A percentile compares a stretch with the other conserved stretches of the same genome.
These are phyloP conservation scores for Leccinum incarnatum DNA, from an alignment of 768 basidiomycete genomes.

Conservation along the genomic window DNA sequence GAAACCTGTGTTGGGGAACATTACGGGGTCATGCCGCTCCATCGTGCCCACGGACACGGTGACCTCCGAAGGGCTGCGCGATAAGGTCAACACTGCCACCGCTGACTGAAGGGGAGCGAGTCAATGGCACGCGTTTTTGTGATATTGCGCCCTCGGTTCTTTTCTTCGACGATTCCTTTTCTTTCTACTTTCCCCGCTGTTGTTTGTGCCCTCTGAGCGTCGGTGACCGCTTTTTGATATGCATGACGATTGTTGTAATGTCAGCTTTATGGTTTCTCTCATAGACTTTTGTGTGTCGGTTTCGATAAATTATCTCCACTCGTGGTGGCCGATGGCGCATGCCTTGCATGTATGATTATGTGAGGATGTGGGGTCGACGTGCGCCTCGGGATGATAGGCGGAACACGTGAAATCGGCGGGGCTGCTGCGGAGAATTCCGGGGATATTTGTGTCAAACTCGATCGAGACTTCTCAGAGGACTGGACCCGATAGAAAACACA, in stretches of 20 bases:
- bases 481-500: too few species aligned
- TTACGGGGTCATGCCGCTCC: constrained; percentile 43
- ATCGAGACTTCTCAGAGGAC: too few species aligned
- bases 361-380: not conserved
- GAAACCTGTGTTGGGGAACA: constrained; percentile 75
- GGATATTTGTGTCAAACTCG: too few species aligned
- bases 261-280: constrained; percentile 17
- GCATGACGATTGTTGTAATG: constrained; percentile 22
- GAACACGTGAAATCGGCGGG: constrained; percentile 1
- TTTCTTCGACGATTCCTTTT: not conserved
- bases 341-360: not conserved
- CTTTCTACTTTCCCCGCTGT: not conserved
- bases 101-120: constrained; percentile 27
- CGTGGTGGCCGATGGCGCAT: not conserved
- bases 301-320: constrained; percentile 7
- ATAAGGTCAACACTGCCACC: constrained; percentile 40
- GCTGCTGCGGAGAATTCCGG: too few species aligned
- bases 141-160: not conserved
- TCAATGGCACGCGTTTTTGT: not conserved
- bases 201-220: constrained; percentile 5
- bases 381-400: not conserved
- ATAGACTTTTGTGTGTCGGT: constrained; percentile 20
- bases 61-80: constrained; percentile 46
- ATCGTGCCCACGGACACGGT: constrained; percentile 51
- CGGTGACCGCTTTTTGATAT: constrained; percentile 10